Base-by-base conservation (phyloP, 208 protist species). In the Trypanosoma avium region DNA sequence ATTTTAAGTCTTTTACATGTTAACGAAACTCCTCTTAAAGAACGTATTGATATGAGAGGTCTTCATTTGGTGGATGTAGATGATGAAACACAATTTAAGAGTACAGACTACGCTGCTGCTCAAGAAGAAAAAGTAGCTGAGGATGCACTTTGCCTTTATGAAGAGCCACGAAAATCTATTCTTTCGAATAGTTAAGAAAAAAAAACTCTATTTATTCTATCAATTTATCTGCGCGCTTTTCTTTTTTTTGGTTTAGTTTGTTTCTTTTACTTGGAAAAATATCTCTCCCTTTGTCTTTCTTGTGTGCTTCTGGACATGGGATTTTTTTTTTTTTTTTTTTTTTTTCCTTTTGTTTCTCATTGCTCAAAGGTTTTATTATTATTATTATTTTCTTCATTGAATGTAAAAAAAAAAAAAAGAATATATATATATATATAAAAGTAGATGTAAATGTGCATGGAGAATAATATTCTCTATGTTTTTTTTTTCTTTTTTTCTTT, bases 1-100 rank as follows among this genome's bases (percentile, higher is more conserved):
- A 86, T 92, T 61, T 66, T 70, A 19, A 81, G 75, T 52, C 77
- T 95, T 45, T 64, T 95, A 58, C 86, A 91, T 63, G 78, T 95
- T n/a, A 95, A 95, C 61, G 75, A 90, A 59, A 84, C 77, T 0
- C 71, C 75, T 1, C 57, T 86, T 15, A 73, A 61, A 13, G 70
- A 75, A 10, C 54, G 62, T 40, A 74, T 82, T 10, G 73, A 92
- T 50, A 83, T 93, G 82, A 78, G 77, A 35, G 32, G n/a, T 27
- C 45, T 71, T 62, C 61, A 35, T 19, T 29, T 95, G n/a, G 60
- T 79, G 10, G 73, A 90, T 3, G 29, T 92, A 24, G 61, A 80
- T 46, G 78, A 91, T 54, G 53, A 76, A 8, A 75, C 65, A 26
- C 82, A 88, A 69, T 95, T 95, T 69, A 66, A 63, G 24, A 84